Percentiles rank a stretch among this genome's conserved stretches.
Conservation (phyloP, 768 basidiomycete species). For the Russula sp. region DNA sequence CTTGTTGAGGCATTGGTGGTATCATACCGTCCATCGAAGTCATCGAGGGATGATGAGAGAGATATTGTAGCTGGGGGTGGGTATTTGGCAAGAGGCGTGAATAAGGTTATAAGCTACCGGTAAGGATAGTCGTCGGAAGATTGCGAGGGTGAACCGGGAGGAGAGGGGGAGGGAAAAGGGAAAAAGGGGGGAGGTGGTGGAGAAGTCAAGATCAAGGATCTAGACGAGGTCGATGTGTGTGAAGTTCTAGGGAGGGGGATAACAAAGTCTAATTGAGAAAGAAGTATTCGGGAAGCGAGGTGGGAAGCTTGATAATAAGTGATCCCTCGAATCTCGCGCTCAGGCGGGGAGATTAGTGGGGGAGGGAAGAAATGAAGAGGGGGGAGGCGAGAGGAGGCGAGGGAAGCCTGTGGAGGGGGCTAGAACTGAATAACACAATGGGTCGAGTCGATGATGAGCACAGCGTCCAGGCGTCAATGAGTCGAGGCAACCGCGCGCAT, state of each 20-base stretch:
- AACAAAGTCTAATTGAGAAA: slow-evolving; percentile 15
- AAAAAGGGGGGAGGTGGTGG: slow-evolving; percentile 13
- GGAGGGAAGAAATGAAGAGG: neutral
- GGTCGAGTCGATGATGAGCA: neutral
- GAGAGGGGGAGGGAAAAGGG: neutral
- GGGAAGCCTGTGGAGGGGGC: neutral
- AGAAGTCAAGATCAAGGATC: neutral
- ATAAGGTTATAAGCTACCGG: slow-evolving; percentile 7
- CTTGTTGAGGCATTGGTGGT: neutral
- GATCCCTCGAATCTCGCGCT: slow-evolving; percentile 1
- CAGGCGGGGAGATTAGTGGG: slow-evolving; percentile 6
- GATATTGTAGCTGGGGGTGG: neutral
- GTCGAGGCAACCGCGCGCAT: slow-evolving; percentile 14
- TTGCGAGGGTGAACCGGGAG: neutral
- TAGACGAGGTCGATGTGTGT: slow-evolving; percentile 18
- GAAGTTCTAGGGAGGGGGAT: slow-evolving; percentile 7
- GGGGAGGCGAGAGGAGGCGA: neutral
- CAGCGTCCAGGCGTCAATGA: slow-evolving; percentile 16
- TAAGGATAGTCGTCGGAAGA: slow-evolving; percentile 8
- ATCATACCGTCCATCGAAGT: neutral
- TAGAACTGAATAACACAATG: neutral
- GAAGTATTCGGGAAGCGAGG: slow-evolving; percentile 3
- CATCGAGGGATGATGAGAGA: neutral
- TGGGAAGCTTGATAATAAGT: slow-evolving; percentile 8
- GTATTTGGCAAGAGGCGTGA: neutral